Conservation (phyloP, 371 early-diverging fungal genomes). For the Chytridiales sp. region DNA sequence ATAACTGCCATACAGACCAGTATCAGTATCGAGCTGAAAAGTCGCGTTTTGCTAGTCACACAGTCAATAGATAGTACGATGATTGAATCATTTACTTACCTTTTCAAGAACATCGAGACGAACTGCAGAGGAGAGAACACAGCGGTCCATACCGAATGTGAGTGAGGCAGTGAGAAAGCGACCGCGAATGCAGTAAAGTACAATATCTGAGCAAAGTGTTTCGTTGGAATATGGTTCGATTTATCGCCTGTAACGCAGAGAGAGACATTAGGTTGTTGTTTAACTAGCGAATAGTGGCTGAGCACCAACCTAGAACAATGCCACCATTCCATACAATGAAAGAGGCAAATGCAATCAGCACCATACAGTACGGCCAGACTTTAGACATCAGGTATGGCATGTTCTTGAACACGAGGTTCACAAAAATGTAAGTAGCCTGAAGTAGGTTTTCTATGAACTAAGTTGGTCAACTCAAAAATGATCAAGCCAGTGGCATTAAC, state of each 20-base stretch:
- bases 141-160: background rate
- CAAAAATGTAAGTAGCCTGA: no score
- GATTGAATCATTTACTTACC: background rate
- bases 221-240: conserved; percentile 75
- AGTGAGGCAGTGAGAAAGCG: conserved; percentile 34
- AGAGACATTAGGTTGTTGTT: background rate
- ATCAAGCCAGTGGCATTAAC: no score
- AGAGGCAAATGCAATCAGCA: conserved; percentile 51
- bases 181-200: conserved; percentile 77
- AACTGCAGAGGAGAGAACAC: no score
- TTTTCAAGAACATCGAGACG: background rate
- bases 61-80: background rate
- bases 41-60: conserved; percentile 5
- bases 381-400: conserved; percentile 7
- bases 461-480: no score
- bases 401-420: conserved; percentile 4
- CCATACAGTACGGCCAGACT: conserved; percentile 41
- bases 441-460: no score
- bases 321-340: conserved; percentile 82
- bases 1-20: conserved; percentile 25
- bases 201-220: conserved; percentile 84
- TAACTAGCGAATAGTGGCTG: no score
- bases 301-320: conserved; percentile 70
- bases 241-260: conserved; percentile 65
- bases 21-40: no score